Percentiles rank a stretch among this genome's conserved stretches.
phyloP scores from a whole-genome alignment of 768 basidiomycete species.

The Dioszegia hungarica region DNA sequence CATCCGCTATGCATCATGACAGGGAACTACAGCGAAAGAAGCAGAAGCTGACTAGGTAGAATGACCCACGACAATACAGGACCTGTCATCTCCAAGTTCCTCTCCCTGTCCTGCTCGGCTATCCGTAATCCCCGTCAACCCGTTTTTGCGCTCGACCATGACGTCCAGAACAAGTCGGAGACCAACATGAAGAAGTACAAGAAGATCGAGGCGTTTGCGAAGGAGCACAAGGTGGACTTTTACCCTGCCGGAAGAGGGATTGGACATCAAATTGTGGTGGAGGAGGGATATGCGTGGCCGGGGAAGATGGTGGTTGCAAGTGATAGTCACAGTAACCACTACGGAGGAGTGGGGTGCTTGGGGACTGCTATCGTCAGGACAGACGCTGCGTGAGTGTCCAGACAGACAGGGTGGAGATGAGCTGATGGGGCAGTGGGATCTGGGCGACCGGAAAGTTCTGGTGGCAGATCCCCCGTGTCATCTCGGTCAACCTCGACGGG shows the following conservation, averaged over 20 bases:
- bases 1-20: no score
- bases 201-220: constrained; percentile 83
- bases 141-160: constrained; percentile 96
- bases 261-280: constrained; percentile 93
- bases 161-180: constrained; percentile 87
- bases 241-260: constrained; percentile 97
- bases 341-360: constrained; percentile 93
- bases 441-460: constrained; percentile 99
- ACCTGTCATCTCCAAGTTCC: constrained; percentile 95
- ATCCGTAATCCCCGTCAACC: constrained; percentile 76
- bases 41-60: constrained; percentile 18
- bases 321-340: constrained; percentile 98
- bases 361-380: constrained; percentile 95
- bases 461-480: constrained; percentile 98
- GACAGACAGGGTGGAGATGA: neutral
- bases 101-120: constrained; percentile 82
- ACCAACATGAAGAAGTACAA: constrained; percentile 92
- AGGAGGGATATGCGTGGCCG: constrained; percentile 98
- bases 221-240: constrained; percentile 80
- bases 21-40: no score
- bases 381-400: constrained; percentile 36
- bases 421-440: constrained; percentile 54
- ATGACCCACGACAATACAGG: constrained; percentile 80
- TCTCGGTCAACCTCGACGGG: constrained; percentile 87
- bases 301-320: constrained; percentile 91